These are phyloP conservation scores for Leccinum brunneo-olivaceum DNA, from an alignment of 1,284 basidiomycete genomes.

Conservation along the genomic window DNA sequence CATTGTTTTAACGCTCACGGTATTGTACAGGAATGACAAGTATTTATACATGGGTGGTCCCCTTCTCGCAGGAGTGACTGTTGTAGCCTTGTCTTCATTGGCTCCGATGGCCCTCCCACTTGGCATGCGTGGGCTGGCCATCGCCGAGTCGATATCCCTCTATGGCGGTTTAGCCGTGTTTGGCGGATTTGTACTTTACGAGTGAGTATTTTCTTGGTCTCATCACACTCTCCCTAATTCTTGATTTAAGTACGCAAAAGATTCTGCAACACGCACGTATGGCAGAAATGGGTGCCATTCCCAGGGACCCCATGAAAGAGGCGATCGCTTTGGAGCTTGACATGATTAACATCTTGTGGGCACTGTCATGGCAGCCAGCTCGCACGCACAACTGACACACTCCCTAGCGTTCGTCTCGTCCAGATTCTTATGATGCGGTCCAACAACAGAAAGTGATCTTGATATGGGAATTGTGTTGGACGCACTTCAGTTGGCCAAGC, in stretches of 20 bases:
- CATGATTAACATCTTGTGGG: constrained; percentile 83
- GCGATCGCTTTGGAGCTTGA: constrained; percentile 77
- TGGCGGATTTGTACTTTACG: constrained; percentile 80
- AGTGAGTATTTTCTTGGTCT: constrained; percentile 43
- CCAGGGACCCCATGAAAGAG: constrained; percentile 74
- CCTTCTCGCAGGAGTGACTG: constrained; percentile 78
- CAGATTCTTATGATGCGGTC: constrained; percentile 72
- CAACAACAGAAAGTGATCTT: constrained; percentile 40
- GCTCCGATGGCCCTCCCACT: constrained; percentile 85
- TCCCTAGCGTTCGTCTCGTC: constrained; percentile 66
- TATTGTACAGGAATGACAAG: constrained; percentile 61
- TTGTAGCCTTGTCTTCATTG: constrained; percentile 79
- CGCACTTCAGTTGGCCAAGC: background rate
- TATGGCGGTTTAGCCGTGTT: constrained; percentile 88
- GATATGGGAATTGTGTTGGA: background rate
- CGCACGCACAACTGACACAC: constrained; percentile 3
- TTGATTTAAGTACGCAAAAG: constrained; percentile 55
- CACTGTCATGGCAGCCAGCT: constrained; percentile 6
- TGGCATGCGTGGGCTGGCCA: constrained; percentile 69
- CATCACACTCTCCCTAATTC: constrained; percentile 2
- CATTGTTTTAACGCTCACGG: constrained; percentile 1
- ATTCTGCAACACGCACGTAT: constrained; percentile 74
- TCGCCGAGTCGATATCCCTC: constrained; percentile 74
- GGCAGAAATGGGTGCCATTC: constrained; percentile 62
- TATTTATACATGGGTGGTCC: constrained; percentile 83